Conservation (phyloP, 208 protist genomes). For the Tritrichomonas musculus region DNA sequence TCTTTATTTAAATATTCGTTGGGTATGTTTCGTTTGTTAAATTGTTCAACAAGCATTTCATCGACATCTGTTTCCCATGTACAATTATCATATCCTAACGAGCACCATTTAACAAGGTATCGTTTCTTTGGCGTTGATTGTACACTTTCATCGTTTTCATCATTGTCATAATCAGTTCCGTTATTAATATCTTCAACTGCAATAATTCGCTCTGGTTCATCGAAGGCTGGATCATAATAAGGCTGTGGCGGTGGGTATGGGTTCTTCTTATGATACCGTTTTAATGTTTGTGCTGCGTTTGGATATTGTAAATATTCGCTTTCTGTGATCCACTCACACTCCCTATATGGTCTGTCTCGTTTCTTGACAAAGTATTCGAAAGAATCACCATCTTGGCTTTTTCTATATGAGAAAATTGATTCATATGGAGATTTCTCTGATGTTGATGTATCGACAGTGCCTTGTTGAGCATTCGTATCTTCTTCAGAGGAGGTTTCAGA, state of each 20-base stretch:
- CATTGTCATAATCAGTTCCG: too few species aligned
- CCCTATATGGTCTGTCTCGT: neutral
- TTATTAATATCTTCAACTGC: neutral
- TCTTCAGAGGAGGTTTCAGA: too few species aligned
- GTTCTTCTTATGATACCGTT: slow-evolving; percentile 14
- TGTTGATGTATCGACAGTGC: neutral
- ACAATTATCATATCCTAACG: slow-evolving; percentile 48
- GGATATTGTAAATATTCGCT: neutral
- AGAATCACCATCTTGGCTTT: neutral
- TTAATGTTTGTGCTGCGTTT: neutral
- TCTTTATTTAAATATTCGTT: neutral
- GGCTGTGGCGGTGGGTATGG: neutral
- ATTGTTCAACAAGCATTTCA: neutral
- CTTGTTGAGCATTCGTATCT: too few species aligned
- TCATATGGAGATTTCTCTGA: slow-evolving; percentile 27
- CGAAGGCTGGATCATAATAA: neutral
- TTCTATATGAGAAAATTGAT: neutral
- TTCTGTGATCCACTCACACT: neutral
- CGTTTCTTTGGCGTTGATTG: neutral
- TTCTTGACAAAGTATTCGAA: slow-evolving; percentile 3
- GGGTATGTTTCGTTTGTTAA: neutral
- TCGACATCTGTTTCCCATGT: slow-evolving; percentile 56
- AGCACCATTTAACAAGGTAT: slow-evolving; percentile 63
- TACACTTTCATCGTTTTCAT: neutral
- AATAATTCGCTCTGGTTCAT: neutral